Evolutionary conservation across 2,329 filamentous ascomycete species (phyloP).

Genomic region (Botrytis deweyae): DNA sequence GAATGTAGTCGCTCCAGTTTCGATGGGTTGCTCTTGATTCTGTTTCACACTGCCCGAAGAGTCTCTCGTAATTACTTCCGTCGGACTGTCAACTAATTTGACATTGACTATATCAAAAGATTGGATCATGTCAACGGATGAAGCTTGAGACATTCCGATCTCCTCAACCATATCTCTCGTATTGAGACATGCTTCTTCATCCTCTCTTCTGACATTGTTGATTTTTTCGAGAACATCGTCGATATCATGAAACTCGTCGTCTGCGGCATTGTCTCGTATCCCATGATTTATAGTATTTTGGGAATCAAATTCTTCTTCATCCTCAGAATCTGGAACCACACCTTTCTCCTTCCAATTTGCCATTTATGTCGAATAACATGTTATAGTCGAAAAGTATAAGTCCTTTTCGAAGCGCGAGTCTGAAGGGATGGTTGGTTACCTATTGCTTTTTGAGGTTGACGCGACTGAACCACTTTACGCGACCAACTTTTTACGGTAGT

Average conservation of each 20-base stretch:
- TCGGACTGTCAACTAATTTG: background rate
- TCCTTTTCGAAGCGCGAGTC: conserved; percentile 1
- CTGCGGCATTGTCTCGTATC: conserved; percentile 9
- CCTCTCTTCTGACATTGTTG: background rate
- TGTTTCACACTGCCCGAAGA: background rate
- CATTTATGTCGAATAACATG: conserved; percentile 33
- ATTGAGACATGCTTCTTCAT: background rate
- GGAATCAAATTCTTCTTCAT: conserved; percentile 37
- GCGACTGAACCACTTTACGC: conserved; percentile 21
- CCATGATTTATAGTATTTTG: conserved; percentile 24
- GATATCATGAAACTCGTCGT: conserved; percentile 15
- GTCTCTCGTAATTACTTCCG: background rate
- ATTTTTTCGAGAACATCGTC: background rate
- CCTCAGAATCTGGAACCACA: conserved; percentile 41
- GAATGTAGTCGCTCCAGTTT: background rate
- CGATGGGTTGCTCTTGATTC: background rate
- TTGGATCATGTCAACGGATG: conserved; percentile 19
- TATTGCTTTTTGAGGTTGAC: conserved; percentile 20
- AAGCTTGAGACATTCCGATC: conserved; percentile 16
- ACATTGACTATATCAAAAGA: background rate
- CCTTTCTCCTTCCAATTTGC: conserved; percentile 41
- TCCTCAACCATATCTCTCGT: background rate
- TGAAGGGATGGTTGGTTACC: background rate
- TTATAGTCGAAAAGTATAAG: conserved; percentile 24
- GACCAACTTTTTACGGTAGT: conserved; percentile 14